phyloP scores from a whole-genome alignment of 345 rosid genomes.

The Linum trigynum region DNA sequence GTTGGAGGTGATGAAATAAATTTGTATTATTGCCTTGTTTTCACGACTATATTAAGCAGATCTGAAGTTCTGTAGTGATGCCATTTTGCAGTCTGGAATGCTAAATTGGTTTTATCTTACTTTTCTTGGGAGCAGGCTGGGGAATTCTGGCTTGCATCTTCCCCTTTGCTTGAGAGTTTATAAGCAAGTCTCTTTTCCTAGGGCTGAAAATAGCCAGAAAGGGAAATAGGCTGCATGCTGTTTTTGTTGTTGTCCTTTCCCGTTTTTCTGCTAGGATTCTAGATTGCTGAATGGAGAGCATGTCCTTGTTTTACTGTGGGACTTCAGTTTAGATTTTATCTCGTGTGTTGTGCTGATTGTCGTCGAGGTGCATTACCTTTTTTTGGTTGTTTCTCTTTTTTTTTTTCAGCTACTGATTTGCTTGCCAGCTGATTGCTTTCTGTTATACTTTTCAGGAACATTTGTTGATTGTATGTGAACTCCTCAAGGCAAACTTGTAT shows the following conservation, averaged over 20 bases:
- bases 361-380: too few species aligned
- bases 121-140: neutral
- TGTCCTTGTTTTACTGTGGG: too few species aligned
- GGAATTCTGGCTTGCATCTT: neutral
- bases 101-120: neutral
- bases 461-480: constrained; percentile 94
- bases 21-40: neutral
- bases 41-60: neutral
- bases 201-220: neutral
- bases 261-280: too few species aligned
- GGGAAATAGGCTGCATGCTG: neutral
- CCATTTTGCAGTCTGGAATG: neutral
- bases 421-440: neutral
- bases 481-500: constrained; percentile 93
- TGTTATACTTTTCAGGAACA: constrained; percentile 60
- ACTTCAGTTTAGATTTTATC: too few species aligned
- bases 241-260: neutral
- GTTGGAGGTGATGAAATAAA: neutral
- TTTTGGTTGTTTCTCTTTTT: too few species aligned
- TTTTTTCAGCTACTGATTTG: too few species aligned
- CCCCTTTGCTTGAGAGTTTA: too few species aligned
- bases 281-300: too few species aligned
- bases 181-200: neutral
- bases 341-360: too few species aligned
- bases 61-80: too few species aligned